These are phyloP conservation scores for Globisporangium canariense DNA, from an alignment of 352 stramenopile species.

Conservation along the genomic window DNA sequence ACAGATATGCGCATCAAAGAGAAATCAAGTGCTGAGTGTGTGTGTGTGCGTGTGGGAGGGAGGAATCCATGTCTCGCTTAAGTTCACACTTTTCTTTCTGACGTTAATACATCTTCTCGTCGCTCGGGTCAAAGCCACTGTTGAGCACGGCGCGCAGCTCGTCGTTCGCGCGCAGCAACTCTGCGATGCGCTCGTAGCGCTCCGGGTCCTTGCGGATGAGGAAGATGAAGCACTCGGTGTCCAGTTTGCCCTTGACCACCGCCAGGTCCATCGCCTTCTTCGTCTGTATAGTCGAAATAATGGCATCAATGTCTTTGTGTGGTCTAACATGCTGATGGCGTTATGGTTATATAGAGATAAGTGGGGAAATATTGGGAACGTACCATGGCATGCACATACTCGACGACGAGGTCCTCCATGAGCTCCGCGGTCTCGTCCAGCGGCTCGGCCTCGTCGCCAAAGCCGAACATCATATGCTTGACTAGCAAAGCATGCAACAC, in stretches of 20 bases:
- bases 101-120: slow-evolving; percentile 83
- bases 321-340: not conserved
- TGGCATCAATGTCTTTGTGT: not conserved
- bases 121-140: slow-evolving; percentile 84
- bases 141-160: slow-evolving; percentile 84
- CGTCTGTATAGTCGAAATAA: slow-evolving; percentile 37
- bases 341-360: not conserved
- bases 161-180: slow-evolving; percentile 82
- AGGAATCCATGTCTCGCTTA: slow-evolving; percentile 1
- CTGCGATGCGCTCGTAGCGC: slow-evolving; percentile 75
- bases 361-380: not conserved
- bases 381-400: slow-evolving; percentile 85
- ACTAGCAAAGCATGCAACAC: slow-evolving; percentile 28
- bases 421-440: slow-evolving; percentile 71
- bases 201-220: slow-evolving; percentile 85
- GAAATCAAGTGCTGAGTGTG: slow-evolving; percentile 5
- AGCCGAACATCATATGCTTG: slow-evolving; percentile 89
- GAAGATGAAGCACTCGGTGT: slow-evolving; percentile 89
- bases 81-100: not conserved
- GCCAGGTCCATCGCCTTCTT: slow-evolving; percentile 84
- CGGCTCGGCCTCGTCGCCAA: slow-evolving; percentile 71
- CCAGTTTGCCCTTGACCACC: slow-evolving; percentile 79
- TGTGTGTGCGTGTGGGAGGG: not conserved
- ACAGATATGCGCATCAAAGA: not conserved
- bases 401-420: slow-evolving; percentile 85